Base-by-base conservation (phyloP, 2,329 filamentous ascomycete genomes). In the Plenodomus lindquistii region DNA sequence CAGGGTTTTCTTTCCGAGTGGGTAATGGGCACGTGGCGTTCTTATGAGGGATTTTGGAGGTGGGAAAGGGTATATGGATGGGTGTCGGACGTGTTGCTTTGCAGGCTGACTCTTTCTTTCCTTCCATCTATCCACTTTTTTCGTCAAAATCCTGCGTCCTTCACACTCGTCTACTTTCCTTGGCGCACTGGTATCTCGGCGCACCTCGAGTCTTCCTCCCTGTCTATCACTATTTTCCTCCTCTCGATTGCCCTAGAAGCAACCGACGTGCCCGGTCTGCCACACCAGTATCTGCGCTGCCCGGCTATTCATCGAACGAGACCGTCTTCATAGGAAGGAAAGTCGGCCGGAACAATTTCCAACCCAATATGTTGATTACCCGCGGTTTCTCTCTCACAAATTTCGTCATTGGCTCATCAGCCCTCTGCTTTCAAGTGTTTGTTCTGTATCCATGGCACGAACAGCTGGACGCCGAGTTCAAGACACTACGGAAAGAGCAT, bases 401-500 rank as follows among this genome's bases (percentile, higher is more conserved):
- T 73, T 88, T 88, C 63, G 64, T 80, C 54, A 82, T 88, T 51
- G 85, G 84, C 44, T 79, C 79, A 22, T 86, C 84, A 3, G 85
- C 85, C 0, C 76, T 88, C 27, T 76, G 75, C 29, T 88, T 88
- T 68, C 85, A 88, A 70, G 83, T 87, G 41, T 85, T 83, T 58
- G 85, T 88, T 34, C 75, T 88, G 10, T 88, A 88, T 68, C 85
- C 85, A 1, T 88, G 85, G 85, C 85, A 88, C 69, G 79, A 86
- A 60, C 76, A 85, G 63, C 73, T 88, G 6, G 82, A 87, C 54
- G 77, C 80, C 17, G 81, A 82, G 50, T 87, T 88, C 60, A 75
- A 82, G 46, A 72, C 77, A 10, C 71, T 87, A 19, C 84, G 82
- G 63, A 77, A 76, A 47, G 84, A 86, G 56, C 82, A 87, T 47